Conservation (phyloP, 164 flowering plant genomes). For the Liriodendron chinense region DNA sequence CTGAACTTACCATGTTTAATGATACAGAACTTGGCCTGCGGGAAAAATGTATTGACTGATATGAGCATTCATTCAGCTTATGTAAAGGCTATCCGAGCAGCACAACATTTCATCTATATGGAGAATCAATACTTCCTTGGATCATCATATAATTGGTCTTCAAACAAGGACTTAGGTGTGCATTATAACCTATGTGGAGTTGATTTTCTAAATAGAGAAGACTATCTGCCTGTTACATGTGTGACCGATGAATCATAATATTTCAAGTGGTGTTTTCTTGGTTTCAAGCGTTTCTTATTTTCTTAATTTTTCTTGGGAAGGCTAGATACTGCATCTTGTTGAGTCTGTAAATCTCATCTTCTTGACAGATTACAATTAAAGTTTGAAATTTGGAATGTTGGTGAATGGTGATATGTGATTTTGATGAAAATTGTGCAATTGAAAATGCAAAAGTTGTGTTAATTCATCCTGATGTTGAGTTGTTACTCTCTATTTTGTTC, state of each 20-base stretch:
- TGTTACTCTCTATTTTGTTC: neutral
- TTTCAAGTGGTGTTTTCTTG: no score
- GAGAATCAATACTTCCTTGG: constrained; percentile 97
- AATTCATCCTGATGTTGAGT: neutral
- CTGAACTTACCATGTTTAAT: constrained; percentile 5
- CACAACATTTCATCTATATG: constrained; percentile 92
- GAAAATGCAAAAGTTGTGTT: neutral
- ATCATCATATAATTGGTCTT: constrained; percentile 84
- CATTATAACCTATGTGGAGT: neutral
- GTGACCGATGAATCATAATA: no score
- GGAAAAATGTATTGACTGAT: constrained; percentile 90
- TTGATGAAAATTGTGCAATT: neutral
- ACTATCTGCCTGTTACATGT: no score
- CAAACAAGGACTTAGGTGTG: constrained; percentile 69
- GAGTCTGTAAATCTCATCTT: neutral
- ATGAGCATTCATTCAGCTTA: constrained; percentile 98
- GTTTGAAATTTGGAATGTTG: neutral
- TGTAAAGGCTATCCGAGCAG: constrained; percentile 88
- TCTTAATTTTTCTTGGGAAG: no score
- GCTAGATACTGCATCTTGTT: no score
- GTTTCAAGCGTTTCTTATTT: no score
- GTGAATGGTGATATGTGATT: neutral
- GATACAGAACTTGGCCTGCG: constrained; percentile 80
- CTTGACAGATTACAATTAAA: neutral
- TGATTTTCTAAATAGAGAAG: no score